Evolutionary conservation across 108 stramenopile genomes (phyloP).

Genomic region (Schizochytrium sp.): DNA sequence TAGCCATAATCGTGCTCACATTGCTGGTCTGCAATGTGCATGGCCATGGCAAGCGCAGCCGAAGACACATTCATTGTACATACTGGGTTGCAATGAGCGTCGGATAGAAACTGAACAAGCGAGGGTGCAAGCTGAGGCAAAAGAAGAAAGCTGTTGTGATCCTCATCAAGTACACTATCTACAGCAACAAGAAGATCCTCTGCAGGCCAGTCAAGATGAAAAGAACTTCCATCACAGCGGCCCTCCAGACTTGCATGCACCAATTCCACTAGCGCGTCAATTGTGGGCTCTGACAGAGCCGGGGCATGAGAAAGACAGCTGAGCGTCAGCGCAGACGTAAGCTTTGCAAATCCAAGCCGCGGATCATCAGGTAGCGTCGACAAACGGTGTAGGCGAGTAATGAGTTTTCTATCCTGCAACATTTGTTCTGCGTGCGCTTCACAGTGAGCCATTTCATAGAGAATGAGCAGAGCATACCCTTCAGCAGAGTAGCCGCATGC

Average conservation of each 20-base stretch:
- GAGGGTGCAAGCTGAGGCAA: neutral
- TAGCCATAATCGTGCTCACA: neutral
- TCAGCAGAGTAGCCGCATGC: neutral
- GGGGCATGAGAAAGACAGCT: neutral
- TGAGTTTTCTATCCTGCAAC: neutral
- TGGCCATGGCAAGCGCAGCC: neutral
- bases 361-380: neutral
- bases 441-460: neutral
- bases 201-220: conserved; percentile 2
- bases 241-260: neutral
- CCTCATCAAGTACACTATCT: neutral
- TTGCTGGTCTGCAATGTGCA: neutral
- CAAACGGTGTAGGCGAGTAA: neutral
- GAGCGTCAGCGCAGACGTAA: neutral
- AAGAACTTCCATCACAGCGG: neutral
- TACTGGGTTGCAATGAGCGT: neutral
- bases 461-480: neutral
- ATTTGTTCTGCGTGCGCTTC: neutral
- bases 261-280: neutral
- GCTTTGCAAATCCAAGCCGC: neutral
- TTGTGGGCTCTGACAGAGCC: neutral
- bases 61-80: too few species aligned
- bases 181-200: conserved; percentile 6
- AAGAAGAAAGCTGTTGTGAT: neutral
- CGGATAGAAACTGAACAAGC: neutral